Evolutionary conservation across 768 basidiomycete genomes (phyloP).

Genomic region (Lentinula lateritia): DNA sequence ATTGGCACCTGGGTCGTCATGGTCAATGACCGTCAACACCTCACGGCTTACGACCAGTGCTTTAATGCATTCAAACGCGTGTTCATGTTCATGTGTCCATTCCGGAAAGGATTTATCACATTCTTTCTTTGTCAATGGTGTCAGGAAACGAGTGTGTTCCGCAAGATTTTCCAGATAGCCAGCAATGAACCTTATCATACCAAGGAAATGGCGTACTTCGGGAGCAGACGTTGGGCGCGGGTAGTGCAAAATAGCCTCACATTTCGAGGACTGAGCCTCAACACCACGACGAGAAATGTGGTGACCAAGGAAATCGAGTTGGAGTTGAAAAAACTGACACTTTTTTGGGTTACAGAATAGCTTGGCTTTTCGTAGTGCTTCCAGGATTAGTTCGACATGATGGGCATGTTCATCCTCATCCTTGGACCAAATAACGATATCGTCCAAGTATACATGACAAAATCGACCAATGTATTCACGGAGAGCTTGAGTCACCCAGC

Average conservation of each 20-base stretch:
- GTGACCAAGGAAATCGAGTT: slow-evolving; percentile 18
- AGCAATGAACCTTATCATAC: slow-evolving; percentile 16
- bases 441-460: slow-evolving; percentile 30
- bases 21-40: too few species aligned
- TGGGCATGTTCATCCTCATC: slow-evolving; percentile 15
- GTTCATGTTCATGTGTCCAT: slow-evolving; percentile 18
- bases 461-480: slow-evolving; percentile 22
- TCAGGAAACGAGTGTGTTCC: slow-evolving; percentile 12
- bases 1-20: slow-evolving; percentile 19
- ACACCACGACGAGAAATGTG: slow-evolving; percentile 17
- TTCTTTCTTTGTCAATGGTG: slow-evolving; percentile 14
- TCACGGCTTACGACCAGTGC: too few species aligned
- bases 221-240: slow-evolving; percentile 9
- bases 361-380: background rate
- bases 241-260: slow-evolving; percentile 16
- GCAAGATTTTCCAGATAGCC: slow-evolving; percentile 11
- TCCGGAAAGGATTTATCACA: slow-evolving; percentile 7
- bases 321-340: slow-evolving; percentile 3
- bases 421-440: slow-evolving; percentile 25
- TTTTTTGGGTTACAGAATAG: slow-evolving; percentile 21
- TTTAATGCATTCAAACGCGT: too few species aligned
- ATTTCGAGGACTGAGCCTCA: slow-evolving; percentile 13
- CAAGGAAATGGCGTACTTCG: slow-evolving; percentile 16
- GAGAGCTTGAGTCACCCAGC: slow-evolving; percentile 19
- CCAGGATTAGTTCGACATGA: slow-evolving; percentile 12